Evolutionary conservation across 768 basidiomycete species (phyloP).

Genomic region (Leccinum disarticulatum): DNA sequence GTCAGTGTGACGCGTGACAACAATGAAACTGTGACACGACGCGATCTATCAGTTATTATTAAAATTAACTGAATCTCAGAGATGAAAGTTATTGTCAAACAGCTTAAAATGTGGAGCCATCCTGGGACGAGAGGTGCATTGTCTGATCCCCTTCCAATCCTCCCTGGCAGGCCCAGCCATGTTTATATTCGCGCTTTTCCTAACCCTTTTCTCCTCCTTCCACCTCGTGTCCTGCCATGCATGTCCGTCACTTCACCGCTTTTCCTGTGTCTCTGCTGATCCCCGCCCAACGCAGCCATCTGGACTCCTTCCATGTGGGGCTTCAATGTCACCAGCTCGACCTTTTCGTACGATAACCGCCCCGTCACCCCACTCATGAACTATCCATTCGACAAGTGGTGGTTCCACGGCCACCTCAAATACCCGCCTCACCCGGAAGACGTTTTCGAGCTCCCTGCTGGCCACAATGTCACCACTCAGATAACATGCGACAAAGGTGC

Average conservation of each 20-base stretch:
- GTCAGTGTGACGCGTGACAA: slow-evolving; percentile 3
- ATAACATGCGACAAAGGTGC: slow-evolving; percentile 60
- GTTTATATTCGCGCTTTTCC: neutral
- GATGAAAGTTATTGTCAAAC: neutral
- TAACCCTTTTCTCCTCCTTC: slow-evolving; percentile 5
- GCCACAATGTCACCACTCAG: slow-evolving; percentile 51
- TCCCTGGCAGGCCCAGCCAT: slow-evolving; percentile 24
- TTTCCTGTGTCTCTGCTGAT: neutral
- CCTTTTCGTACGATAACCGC: slow-evolving; percentile 62
- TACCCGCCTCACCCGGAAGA: slow-evolving; percentile 57
- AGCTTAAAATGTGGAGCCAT: neutral
- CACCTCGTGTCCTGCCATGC: slow-evolving; percentile 16
- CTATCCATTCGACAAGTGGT: slow-evolving; percentile 46
- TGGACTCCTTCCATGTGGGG: slow-evolving; percentile 64
- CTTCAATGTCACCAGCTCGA: slow-evolving; percentile 60
- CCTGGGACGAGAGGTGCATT: neutral
- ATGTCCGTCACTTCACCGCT: slow-evolving; percentile 10
- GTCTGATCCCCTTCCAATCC: neutral
- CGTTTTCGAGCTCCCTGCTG: slow-evolving; percentile 60
- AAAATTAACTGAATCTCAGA: no score
- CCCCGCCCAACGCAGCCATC: slow-evolving; percentile 35
- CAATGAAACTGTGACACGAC: slow-evolving; percentile 14
- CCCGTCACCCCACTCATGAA: slow-evolving; percentile 44
- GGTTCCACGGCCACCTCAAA: slow-evolving; percentile 64
- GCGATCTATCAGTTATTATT: neutral